Percentiles rank a stretch among this genome's conserved stretches.
These are phyloP conservation scores for Mycena indigotica DNA, from an alignment of 768 basidiomycete genomes.

Conservation along the genomic window DNA sequence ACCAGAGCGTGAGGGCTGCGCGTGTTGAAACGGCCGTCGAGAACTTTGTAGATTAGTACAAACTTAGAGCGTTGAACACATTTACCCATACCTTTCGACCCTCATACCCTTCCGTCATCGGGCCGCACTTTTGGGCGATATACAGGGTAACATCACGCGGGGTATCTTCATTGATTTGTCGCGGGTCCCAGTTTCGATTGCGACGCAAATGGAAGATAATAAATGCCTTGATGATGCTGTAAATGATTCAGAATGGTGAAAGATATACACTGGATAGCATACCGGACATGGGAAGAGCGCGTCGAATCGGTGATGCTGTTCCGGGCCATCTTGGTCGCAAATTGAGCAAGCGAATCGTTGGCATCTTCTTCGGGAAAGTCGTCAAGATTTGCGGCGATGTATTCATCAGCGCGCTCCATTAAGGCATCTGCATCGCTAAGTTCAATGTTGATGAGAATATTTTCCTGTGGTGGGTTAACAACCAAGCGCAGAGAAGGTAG, in stretches of 20 bases:
- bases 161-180: not conserved
- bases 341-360: not conserved
- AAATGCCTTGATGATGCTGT: slow-evolving; percentile 2
- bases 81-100: slow-evolving; percentile 1
- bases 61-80: not conserved
- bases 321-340: not conserved
- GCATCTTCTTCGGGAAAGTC: not conserved
- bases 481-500: no score
- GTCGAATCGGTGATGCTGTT: not conserved
- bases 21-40: slow-evolving; percentile 21
- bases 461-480: not conserved
- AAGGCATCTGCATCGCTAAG: not conserved
- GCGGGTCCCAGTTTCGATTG: slow-evolving; percentile 2
- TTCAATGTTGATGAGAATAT: not conserved
- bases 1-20: slow-evolving; percentile 24
- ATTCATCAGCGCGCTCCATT: not conserved
- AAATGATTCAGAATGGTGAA: not conserved
- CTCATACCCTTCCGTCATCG: not conserved
- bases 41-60: slow-evolving; percentile 8
- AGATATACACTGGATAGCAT: not conserved
- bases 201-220: slow-evolving; percentile 5
- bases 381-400: not conserved
- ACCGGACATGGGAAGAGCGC: not conserved
- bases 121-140: slow-evolving; percentile 6
- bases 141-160: not conserved